These are phyloP conservation scores for Lentinula boryana DNA, from an alignment of 768 basidiomycete species.

Conservation along the genomic window DNA sequence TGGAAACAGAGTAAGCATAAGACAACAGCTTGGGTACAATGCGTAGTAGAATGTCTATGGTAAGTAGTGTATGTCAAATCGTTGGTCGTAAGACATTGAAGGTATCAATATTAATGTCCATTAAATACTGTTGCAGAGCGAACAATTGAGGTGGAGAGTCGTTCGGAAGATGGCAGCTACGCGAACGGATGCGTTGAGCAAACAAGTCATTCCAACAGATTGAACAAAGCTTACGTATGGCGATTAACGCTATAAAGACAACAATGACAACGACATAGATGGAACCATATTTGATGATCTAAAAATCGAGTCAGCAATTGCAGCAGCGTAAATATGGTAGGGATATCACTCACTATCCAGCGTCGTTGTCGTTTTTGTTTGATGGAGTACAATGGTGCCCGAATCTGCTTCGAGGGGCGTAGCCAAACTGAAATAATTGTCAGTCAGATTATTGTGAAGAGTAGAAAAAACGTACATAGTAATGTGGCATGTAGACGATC, in stretches of 20 bases:
- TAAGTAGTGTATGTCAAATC: slow-evolving; percentile 22
- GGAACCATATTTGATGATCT: slow-evolving; percentile 82
- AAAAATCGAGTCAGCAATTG: slow-evolving; percentile 10
- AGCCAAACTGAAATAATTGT: slow-evolving; percentile 69
- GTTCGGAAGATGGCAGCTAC: slow-evolving; percentile 59
- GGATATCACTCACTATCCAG: slow-evolving; percentile 62
- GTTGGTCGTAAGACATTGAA: slow-evolving; percentile 14
- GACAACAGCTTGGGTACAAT: background rate
- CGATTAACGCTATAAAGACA: slow-evolving; percentile 71
- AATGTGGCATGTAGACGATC: slow-evolving; percentile 88
- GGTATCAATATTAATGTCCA: slow-evolving; percentile 20
- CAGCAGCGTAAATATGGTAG: background rate
- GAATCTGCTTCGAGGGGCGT: slow-evolving; percentile 89
- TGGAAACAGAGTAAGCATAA: background rate
- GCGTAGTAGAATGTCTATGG: slow-evolving; percentile 5
- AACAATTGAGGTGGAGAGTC: slow-evolving; percentile 54
- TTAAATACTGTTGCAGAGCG: slow-evolving; percentile 64
- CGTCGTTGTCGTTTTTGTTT: slow-evolving; percentile 88
- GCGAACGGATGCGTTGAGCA: slow-evolving; percentile 6
- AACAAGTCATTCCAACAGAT: background rate
- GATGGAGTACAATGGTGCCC: slow-evolving; percentile 83
- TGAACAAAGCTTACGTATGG: slow-evolving; percentile 55
- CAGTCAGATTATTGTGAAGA: background rate
- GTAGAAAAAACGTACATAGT: slow-evolving; percentile 62
- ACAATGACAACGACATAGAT: slow-evolving; percentile 66